Conservation (phyloP, 2,329 filamentous ascomycete species). For the Hypoxylon sp. region DNA sequence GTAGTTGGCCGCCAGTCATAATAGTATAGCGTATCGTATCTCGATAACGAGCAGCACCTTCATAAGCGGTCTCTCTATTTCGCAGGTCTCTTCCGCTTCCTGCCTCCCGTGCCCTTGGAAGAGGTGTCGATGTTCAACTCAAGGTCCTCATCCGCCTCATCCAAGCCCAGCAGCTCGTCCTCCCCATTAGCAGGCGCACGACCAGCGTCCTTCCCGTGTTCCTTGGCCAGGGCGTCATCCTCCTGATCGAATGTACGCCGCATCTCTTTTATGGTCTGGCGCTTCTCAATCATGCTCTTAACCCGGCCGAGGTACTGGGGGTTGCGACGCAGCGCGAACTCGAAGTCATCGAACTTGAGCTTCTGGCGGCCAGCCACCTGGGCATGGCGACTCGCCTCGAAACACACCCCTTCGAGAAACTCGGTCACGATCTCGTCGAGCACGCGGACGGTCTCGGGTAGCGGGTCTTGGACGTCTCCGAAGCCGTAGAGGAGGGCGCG, state of each 20-base stretch:
- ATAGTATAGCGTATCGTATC: constrained; percentile 1
- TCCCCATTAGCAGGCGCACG: constrained; percentile 44
- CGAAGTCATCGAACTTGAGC: constrained; percentile 98
- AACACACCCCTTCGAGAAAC: constrained; percentile 94
- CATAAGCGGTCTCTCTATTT: constrained; percentile 30
- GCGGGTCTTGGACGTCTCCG: constrained; percentile 82
- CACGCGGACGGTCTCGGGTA: constrained; percentile 86
- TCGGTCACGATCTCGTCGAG: constrained; percentile 97
- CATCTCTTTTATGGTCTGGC: constrained; percentile 86
- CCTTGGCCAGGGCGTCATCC: constrained; percentile 66
- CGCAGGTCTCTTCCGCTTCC: constrained; percentile 49
- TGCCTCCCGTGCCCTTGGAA: constrained; percentile 47
- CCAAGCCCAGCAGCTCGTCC: constrained; percentile 57
- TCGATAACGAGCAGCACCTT: background rate
- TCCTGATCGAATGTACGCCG: constrained; percentile 81
- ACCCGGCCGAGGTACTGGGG: constrained; percentile 89
- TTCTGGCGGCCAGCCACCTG: constrained; percentile 92
- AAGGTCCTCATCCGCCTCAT: constrained; percentile 57
- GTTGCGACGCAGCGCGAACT: constrained; percentile 91
- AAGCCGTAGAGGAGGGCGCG: constrained; percentile 83
- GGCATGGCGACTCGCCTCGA: constrained; percentile 88
- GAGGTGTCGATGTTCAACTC: constrained; percentile 42
- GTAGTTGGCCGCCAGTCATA: constrained; percentile 19
- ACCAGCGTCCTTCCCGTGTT: constrained; percentile 41
- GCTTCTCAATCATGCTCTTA: constrained; percentile 89